These are phyloP conservation scores for Boechera retrofracta DNA, from an alignment of 345 rosid species.

Conservation along the genomic window DNA sequence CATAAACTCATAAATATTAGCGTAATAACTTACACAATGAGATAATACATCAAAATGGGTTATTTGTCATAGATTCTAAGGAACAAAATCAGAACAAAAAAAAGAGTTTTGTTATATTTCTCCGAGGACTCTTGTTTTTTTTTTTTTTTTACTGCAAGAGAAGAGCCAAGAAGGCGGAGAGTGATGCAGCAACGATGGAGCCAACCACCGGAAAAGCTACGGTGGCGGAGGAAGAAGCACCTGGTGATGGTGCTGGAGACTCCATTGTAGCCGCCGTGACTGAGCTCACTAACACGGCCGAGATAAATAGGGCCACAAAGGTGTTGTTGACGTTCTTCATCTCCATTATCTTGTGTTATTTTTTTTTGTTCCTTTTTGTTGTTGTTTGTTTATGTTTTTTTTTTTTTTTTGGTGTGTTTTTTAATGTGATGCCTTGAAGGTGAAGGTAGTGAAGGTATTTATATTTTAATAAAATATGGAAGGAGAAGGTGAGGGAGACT, in stretches of 20 bases:
- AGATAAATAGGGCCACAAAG: conserved; percentile 48
- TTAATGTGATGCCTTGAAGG: conserved; percentile 29
- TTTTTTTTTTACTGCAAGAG: conserved; percentile 31
- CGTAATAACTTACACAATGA: conserved; percentile 39
- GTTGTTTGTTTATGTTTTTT: not conserved
- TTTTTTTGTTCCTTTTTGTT: not conserved
- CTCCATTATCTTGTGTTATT: conserved; percentile 48
- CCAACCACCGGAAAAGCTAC: conserved; percentile 52
- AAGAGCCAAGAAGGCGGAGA: conserved; percentile 45
- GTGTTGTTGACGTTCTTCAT: conserved; percentile 65
- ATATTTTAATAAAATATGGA: conserved; percentile 16
- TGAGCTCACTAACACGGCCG: conserved; percentile 57
- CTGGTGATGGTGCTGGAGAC: conserved; percentile 52
- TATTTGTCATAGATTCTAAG: conserved; percentile 23
- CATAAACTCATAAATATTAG: conserved; percentile 22
- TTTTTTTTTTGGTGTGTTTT: not conserved
- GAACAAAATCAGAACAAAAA: conserved; percentile 33
- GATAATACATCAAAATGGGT: conserved; percentile 39
- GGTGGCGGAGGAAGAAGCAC: conserved; percentile 37
- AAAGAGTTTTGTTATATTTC: conserved; percentile 17
- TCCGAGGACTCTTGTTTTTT: not conserved
- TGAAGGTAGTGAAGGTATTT: conserved; percentile 27
- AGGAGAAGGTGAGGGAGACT: conserved; percentile 23
- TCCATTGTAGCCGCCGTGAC: conserved; percentile 55
- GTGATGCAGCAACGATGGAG: conserved; percentile 52